Base-by-base conservation (phyloP, 768 basidiomycete species). In the Pisolithus microcarpus region DNA sequence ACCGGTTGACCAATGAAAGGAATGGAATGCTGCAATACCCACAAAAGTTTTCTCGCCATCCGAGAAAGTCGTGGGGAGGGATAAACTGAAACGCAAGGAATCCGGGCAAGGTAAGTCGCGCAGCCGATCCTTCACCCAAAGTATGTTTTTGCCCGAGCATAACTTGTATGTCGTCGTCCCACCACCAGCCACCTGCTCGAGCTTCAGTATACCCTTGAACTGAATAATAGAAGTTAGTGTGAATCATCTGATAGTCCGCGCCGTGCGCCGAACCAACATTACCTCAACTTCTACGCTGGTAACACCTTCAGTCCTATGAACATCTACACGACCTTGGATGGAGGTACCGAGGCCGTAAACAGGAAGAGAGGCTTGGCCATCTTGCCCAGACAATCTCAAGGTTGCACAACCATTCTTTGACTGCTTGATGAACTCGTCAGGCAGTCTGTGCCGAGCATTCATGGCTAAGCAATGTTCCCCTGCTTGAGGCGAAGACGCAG, bases 151-250 rank as follows among this genome's bases (percentile, higher is more conserved):
- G 52, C 76, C 75, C 40, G 79, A 65, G 57, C 78, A 82, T 3
- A 87, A 57, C 38, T 70, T 76, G 24, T 70, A 70, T 19, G 73
- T 72, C 19, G 75, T 71, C 7, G 75, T 72, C 11, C 87, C 87
- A n/a, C 80, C 81, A 53, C 80, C 85, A 4, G 78, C 85, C 21
- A 85, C 72, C 61, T 87, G 84, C 52, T 77, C 76, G 42, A 87
- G 57, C 46, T 67, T 63, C 44, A 87, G 68, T 37, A 66, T 72
- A 11, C 84, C 85, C 60, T 85, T 81, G 23, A 85, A 71, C 85
- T 86, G 56, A 24, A 19, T 2, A 36, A 4, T 26, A 18, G 2
- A 40, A 4, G 2, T 13, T 34, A 13, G 13, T 15, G 34, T 11
- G 13, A 18, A 15, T 47, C 31, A 48, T 55, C 31, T 28, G 30